phyloP scores from a whole-genome alignment of 106 monocot genomes.

The Phalaenopsis equestris region DNA sequence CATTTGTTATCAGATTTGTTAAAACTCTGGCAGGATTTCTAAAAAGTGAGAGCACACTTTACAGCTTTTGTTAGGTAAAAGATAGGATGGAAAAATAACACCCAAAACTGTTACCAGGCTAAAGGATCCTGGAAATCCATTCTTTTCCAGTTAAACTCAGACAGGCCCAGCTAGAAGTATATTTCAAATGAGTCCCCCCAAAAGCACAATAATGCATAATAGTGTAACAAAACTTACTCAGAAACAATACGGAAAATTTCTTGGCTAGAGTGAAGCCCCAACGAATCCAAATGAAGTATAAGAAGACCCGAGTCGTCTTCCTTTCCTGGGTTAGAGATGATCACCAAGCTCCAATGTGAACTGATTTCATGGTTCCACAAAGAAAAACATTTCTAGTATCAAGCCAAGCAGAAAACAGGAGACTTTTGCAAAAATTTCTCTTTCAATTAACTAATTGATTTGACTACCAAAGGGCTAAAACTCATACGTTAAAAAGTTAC shows the following conservation, averaged over 20 bases:
- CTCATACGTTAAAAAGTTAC: neutral
- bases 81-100: neutral
- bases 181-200: no score
- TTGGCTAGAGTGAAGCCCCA: conserved; percentile 54
- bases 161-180: neutral
- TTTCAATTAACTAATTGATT: neutral
- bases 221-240: conserved; percentile 29
- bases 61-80: neutral
- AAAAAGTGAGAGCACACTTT: neutral
- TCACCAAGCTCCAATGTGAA: conserved; percentile 87
- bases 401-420: neutral
- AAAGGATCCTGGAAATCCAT: neutral
- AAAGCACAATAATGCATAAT: neutral
- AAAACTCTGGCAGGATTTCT: neutral
- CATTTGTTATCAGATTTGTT: no score
- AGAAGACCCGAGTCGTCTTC: conserved; percentile 67
- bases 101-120: neutral
- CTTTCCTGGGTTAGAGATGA: conserved; percentile 73
- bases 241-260: conserved; percentile 37
- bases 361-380: conserved; percentile 26
- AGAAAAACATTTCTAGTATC: neutral
- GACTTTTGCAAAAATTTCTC: neutral
- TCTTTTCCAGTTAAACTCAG: neutral
- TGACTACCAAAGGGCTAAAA: neutral
- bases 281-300: conserved; percentile 94